These are phyloP conservation scores for Thyridium curvatum DNA, from an alignment of 2,329 filamentous ascomycete species.

Conservation along the genomic window DNA sequence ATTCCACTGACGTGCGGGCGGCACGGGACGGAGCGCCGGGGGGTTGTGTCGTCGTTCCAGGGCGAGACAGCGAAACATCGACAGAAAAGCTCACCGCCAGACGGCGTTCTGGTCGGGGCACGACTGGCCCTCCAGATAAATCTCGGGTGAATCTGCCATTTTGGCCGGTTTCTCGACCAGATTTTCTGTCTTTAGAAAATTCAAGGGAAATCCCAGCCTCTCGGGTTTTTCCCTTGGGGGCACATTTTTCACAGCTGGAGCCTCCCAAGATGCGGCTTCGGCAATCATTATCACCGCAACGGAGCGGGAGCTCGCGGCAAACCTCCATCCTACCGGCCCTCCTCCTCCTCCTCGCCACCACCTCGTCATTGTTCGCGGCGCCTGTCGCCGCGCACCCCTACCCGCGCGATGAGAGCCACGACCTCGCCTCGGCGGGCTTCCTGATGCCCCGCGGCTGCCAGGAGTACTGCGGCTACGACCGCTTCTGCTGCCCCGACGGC, in stretches of 20 bases:
- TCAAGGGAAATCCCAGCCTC: too few relatives aligned
- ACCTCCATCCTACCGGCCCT: constrained; percentile 22
- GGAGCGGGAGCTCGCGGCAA: constrained; percentile 4
- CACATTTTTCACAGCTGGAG: too few relatives aligned
- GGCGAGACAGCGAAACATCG: too few relatives aligned
- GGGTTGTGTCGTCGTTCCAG: too few relatives aligned
- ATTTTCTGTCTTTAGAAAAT: too few relatives aligned
- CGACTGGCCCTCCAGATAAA: too few relatives aligned
- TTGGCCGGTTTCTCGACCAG: too few relatives aligned
- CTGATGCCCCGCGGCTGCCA: constrained; percentile 43
- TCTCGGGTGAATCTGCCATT: constrained; percentile 12
- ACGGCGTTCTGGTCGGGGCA: too few relatives aligned
- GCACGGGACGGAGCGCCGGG: neutral
- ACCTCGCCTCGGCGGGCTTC: constrained; percentile 38
- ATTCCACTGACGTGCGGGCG: neutral
- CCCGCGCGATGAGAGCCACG: constrained; percentile 42
- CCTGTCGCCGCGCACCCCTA: constrained; percentile 38
- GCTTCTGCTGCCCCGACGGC: constrained; percentile 45
- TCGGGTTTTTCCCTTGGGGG: too few relatives aligned
- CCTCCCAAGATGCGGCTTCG: constrained; percentile 29
- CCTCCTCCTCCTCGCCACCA: constrained; percentile 30
- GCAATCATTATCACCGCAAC: constrained; percentile 13
- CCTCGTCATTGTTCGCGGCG: constrained; percentile 6
- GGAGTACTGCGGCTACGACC: constrained; percentile 46
- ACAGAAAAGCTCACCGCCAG: neutral